These are phyloP conservation scores for Dendrobium catenatum DNA, from an alignment of 106 monocot species.

Conservation along the genomic window DNA sequence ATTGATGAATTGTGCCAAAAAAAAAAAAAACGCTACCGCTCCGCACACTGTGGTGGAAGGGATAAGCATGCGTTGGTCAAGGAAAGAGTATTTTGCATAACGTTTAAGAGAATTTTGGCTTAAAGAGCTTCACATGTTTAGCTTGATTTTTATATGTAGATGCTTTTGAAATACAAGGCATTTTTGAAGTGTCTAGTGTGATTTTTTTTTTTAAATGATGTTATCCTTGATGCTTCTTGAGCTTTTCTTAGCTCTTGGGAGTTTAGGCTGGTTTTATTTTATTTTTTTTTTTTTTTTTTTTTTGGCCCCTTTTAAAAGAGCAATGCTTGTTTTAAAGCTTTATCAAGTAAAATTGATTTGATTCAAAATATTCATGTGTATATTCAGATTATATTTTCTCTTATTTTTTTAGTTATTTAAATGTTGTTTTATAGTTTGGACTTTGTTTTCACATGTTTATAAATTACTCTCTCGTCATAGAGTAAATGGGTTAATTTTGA, in stretches of 20 bases:
- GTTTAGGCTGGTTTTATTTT: too few relatives aligned
- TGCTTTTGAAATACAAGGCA: not conserved
- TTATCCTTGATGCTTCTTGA: not conserved
- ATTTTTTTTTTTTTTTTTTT: not conserved
- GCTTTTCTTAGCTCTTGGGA: not conserved
- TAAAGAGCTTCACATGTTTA: too few relatives aligned
- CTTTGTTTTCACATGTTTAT: not conserved
- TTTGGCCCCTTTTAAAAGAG: not conserved
- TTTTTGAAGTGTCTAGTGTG: not conserved
- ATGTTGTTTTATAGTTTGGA: not conserved
- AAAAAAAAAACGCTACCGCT: too few relatives aligned
- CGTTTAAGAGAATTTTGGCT: too few relatives aligned
- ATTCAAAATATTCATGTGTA: not conserved
- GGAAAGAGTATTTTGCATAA: too few relatives aligned
- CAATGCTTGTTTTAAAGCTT: not conserved
- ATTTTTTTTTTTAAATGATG: not conserved
- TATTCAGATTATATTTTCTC: not conserved
- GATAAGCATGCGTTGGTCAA: too few relatives aligned
- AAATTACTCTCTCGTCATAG: not conserved
- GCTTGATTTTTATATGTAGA: too few relatives aligned
- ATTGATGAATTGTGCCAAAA: too few relatives aligned
- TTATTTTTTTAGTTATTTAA: not conserved
- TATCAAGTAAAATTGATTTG: not conserved
- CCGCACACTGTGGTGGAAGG: too few relatives aligned
- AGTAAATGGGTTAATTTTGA: not conserved